These are phyloP conservation scores for Trichoderma aggressivum DNA, from an alignment of 2,329 filamentous ascomycete genomes.

Conservation along the genomic window DNA sequence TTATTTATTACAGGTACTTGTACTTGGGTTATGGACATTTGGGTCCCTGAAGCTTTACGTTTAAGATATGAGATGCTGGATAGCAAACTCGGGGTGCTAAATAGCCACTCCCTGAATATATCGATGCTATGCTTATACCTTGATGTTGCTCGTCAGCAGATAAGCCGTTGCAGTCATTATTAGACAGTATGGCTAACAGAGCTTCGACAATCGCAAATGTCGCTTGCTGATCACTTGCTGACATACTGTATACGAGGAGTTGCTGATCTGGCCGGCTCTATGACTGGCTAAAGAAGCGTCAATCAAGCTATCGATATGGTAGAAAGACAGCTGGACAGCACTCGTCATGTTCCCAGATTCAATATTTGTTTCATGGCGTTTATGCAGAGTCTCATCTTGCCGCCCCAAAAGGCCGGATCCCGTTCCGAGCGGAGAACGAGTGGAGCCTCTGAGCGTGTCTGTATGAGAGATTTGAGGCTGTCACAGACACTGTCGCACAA, in stretches of 20 bases:
- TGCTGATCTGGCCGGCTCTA: not conserved
- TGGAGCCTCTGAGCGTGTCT: not conserved
- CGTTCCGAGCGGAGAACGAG: slow-evolving; percentile 2
- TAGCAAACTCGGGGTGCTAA: too few relatives aligned
- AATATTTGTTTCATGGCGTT: not conserved
- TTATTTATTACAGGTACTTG: too few relatives aligned
- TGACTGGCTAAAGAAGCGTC: not conserved
- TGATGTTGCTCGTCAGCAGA: not conserved
- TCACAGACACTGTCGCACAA: not conserved
- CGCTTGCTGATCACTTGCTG: not conserved
- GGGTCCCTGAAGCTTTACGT: too few relatives aligned
- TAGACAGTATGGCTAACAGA: not conserved
- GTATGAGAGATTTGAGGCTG: not conserved
- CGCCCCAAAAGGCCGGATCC: not conserved
- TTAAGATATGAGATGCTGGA: too few relatives aligned
- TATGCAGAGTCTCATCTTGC: not conserved
- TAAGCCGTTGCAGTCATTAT: not conserved
- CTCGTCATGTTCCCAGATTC: not conserved
- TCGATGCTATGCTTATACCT: not conserved
- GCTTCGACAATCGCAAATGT: not conserved
- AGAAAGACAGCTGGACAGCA: not conserved
- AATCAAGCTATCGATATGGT: not conserved
- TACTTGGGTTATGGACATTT: too few relatives aligned
- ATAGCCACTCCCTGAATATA: too few relatives aligned
- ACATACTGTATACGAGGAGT: not conserved